phyloP scores from a whole-genome alignment of 2,329 filamentous ascomycete species.

The Colletotrichum limetticola region DNA sequence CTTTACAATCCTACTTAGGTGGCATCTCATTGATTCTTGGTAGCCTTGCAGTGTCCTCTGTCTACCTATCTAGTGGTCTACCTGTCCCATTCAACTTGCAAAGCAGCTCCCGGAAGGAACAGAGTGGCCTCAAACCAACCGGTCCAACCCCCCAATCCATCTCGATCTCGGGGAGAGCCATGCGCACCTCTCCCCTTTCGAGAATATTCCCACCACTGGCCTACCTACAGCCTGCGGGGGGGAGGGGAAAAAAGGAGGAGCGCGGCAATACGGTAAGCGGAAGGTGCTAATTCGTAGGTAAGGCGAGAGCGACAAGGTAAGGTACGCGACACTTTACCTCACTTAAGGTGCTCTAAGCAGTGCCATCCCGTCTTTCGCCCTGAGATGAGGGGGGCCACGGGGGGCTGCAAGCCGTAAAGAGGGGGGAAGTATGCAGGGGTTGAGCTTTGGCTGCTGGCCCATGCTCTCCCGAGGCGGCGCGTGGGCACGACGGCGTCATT shows the following conservation, averaged over 20 bases:
- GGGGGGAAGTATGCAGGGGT: constrained; percentile 18
- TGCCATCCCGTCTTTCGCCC: constrained; percentile 34
- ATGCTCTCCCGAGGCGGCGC: constrained; percentile 22
- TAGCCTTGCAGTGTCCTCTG: not conserved
- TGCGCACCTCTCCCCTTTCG: constrained; percentile 23
- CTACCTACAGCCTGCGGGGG: not conserved
- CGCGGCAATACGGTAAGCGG: constrained; percentile 6
- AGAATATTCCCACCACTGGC: constrained; percentile 33
- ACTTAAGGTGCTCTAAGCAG: constrained; percentile 27
- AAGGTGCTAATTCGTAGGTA: not conserved
- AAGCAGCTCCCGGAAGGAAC: constrained; percentile 5
- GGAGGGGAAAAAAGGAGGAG: constrained; percentile 9
- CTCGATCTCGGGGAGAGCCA: constrained; percentile 13
- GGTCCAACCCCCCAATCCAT: not conserved
- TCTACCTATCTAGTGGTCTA: not conserved
- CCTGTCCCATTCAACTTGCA: not conserved
- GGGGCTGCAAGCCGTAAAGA: not conserved
- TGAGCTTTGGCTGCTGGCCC: constrained; percentile 23
- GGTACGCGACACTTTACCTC: constrained; percentile 27
- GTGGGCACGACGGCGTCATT: constrained; percentile 17
- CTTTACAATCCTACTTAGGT: not conserved
- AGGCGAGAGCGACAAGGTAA: constrained; percentile 2
- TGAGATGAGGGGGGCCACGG: constrained; percentile 24
- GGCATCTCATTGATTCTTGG: not conserved
- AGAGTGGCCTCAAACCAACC: constrained; percentile 26